phyloP scores from a whole-genome alignment of 176 grass and related monocot species.

The Musa schizocarpa region DNA sequence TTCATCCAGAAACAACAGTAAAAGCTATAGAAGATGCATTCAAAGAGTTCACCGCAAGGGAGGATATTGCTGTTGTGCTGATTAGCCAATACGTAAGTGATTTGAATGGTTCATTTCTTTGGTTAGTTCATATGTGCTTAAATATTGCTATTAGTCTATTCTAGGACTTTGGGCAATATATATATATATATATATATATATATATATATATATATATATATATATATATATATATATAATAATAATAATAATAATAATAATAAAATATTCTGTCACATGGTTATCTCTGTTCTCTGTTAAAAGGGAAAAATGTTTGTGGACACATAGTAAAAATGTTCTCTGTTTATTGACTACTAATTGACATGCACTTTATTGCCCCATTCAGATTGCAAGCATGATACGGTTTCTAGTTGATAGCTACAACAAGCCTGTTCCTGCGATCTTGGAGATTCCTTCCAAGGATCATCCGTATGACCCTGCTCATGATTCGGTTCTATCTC shows the following conservation, averaged over 20 bases:
- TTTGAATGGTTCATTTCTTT: neutral
- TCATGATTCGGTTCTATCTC: constrained; percentile 63
- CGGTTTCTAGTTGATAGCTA: constrained; percentile 75
- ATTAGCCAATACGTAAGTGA: constrained; percentile 88
- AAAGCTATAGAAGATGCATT: constrained; percentile 81
- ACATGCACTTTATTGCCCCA: neutral
- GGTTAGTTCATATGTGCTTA: neutral
- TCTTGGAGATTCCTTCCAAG: constrained; percentile 90
- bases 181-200: no score
- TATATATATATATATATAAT: no score
- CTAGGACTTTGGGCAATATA: no score
- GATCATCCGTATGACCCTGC: constrained; percentile 83
- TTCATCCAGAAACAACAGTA: constrained; percentile 59
- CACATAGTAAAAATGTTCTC: no score
- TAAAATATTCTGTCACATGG: no score
- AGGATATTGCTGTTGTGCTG: constrained; percentile 69
- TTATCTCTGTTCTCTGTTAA: no score
- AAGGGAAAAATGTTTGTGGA: no score
- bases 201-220: no score
- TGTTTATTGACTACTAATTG: neutral
- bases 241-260: no score
- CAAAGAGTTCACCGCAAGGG: constrained; percentile 66
- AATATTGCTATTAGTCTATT: neutral
- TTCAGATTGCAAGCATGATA: constrained; percentile 80
- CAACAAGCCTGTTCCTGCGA: constrained; percentile 76